Base-by-base conservation (phyloP, 371 early-diverging fungal genomes). In the Umbelopsis sp. region DNA sequence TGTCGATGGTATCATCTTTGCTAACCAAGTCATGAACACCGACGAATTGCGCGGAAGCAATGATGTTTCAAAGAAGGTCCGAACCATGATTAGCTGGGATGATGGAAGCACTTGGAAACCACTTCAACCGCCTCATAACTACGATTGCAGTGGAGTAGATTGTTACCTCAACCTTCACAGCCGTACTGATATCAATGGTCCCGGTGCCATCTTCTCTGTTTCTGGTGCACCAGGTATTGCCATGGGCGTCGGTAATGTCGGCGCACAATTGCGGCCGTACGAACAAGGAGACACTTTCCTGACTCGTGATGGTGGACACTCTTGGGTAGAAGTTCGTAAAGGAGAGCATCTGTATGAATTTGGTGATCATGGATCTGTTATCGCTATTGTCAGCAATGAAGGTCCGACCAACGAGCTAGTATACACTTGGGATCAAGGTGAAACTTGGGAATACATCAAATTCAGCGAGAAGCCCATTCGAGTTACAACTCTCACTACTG, bases 181-280 rank as follows among this genome's bases (percentile, higher is more conserved):
- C 57, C 88, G 89, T 18, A 88, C 93, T 0, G 89, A 90, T 53
- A 83, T 87, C 50, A 73, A 83, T 46, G 85, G 88, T 14, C 82
- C 84, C 10, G 91, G 89, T 20, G 84, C 87, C 0, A 83, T 88
- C n/a, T 93, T 87, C 67, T 88, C 92, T 41, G 84, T 90, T 0
- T 65, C 80, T n/a, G 79, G 91, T 7, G 93, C 97, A 0, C 91
- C 95, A 4, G 99, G 99, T 11, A 78, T 93, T 9, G 86, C 96
- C 71, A 80, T 98, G 76, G 98, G 92, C 29, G 92, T 97, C 16
- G 98, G 98, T 11, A 94, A 94, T 67, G 93, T 94, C 0, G 97
- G 97, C 5, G 69, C 78, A 0, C 73, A 74, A 10, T 74, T 98
- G 44, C 73, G 73, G 4, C 82, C 80, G 4, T 90, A 92, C 64